These are phyloP conservation scores for Acacia pycnantha DNA, from an alignment of 331 rosid genomes.

Conservation along the genomic window DNA sequence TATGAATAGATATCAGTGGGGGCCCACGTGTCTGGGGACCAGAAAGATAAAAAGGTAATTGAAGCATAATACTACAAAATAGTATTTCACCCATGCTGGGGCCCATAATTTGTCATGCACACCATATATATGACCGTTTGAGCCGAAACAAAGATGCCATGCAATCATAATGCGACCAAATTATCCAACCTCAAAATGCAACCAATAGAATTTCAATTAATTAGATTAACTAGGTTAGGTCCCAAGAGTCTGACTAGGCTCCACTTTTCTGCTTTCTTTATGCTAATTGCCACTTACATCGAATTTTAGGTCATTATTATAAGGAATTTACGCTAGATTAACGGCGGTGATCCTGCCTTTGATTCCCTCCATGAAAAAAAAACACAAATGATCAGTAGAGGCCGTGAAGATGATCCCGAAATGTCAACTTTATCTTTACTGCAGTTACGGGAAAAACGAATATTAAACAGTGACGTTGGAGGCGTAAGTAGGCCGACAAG, in stretches of 20 bases:
- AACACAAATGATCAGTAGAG: neutral
- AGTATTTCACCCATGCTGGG: constrained; percentile 48
- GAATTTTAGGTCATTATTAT: neutral
- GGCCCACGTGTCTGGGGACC: constrained; percentile 23
- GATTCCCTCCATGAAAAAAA: neutral
- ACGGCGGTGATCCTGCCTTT: neutral
- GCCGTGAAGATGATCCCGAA: neutral
- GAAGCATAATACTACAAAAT: constrained; percentile 33
- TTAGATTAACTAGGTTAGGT: neutral
- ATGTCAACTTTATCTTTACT: neutral
- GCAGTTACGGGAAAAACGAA: neutral
- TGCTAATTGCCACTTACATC: neutral
- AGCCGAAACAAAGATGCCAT: neutral
- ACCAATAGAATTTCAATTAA: neutral
- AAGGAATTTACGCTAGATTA: neutral
- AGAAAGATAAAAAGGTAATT: neutral
- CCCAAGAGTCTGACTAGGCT: neutral
- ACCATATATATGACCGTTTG: constrained; percentile 44
- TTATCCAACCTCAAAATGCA: neutral
- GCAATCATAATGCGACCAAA: neutral
- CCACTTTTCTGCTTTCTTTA: neutral
- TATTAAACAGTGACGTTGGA: neutral
- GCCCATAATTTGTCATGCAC: constrained; percentile 45
- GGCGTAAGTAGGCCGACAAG: neutral
- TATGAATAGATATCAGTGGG: neutral